These are phyloP conservation scores for Colletotrichum sp. DNA, from an alignment of 2,329 filamentous ascomycete species.

Conservation along the genomic window DNA sequence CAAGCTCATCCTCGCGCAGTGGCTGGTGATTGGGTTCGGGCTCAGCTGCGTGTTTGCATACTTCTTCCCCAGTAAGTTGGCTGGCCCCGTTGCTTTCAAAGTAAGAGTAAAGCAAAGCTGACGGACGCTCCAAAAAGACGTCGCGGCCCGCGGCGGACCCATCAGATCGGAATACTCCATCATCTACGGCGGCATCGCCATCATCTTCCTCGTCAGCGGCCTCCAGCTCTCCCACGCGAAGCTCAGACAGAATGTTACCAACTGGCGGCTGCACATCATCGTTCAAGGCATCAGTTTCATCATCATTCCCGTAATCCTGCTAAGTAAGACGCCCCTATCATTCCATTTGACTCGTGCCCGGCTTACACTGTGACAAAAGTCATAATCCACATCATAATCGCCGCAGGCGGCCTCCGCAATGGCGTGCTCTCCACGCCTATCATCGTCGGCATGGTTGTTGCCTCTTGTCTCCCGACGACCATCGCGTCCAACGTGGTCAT, in stretches of 20 bases:
- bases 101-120: neutral
- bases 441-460: slow-evolving; percentile 70
- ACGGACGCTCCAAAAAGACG: slow-evolving; percentile 33
- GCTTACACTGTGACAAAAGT: slow-evolving; percentile 29
- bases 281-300: slow-evolving; percentile 73
- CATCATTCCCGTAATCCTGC: slow-evolving; percentile 67
- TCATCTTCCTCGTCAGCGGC: slow-evolving; percentile 76
- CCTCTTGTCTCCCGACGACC: slow-evolving; percentile 74
- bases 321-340: slow-evolving; percentile 41
- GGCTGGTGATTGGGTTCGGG: slow-evolving; percentile 68
- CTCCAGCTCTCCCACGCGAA: slow-evolving; percentile 70
- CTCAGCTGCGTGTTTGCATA: slow-evolving; percentile 54
- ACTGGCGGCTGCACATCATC: slow-evolving; percentile 72
- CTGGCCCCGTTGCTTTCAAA: neutral
- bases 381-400: slow-evolving; percentile 52
- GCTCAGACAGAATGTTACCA: slow-evolving; percentile 64
- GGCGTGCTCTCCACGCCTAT: slow-evolving; percentile 68
- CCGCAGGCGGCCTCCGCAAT: slow-evolving; percentile 51
- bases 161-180: slow-evolving; percentile 64
- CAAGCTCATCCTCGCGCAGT: slow-evolving; percentile 59
- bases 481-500: slow-evolving; percentile 78
- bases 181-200: slow-evolving; percentile 70
- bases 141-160: slow-evolving; percentile 52
- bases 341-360: no score
- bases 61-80: slow-evolving; percentile 44